phyloP scores from a whole-genome alignment of 2,329 filamentous ascomycete species.

The Hymenotorrendiella dingleyae region DNA sequence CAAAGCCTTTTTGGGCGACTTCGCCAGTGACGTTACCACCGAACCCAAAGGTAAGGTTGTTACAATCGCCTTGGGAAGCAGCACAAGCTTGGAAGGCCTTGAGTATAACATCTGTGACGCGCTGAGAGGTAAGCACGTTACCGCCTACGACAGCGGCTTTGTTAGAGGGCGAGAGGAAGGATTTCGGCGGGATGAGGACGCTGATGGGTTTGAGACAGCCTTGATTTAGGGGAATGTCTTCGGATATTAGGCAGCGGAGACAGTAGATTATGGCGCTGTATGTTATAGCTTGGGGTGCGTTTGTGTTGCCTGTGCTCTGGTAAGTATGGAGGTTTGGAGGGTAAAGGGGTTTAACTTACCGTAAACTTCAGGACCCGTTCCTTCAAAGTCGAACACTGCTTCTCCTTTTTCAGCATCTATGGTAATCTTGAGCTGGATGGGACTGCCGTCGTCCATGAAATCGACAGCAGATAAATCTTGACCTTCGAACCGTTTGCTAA shows the following conservation, averaged over 20 bases:
- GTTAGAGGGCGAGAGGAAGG: conserved; percentile 69
- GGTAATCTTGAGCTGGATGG: conserved; percentile 67
- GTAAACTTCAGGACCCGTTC: conserved; percentile 71
- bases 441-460: conserved; percentile 82
- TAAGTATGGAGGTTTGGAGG: neutral
- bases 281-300: conserved; percentile 75
- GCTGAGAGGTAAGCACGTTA: conserved; percentile 74
- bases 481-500: conserved; percentile 63
- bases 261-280: conserved; percentile 85
- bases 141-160: conserved; percentile 77
- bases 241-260: conserved; percentile 70
- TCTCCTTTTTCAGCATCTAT: conserved; percentile 71
- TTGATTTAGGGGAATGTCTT: conserved; percentile 82
- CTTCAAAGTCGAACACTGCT: conserved; percentile 71
- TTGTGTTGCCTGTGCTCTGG: conserved; percentile 60
- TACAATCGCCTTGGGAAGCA: conserved; percentile 73
- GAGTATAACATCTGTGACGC: conserved; percentile 78
- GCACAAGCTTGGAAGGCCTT: conserved; percentile 75
- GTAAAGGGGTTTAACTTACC: neutral
- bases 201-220: conserved; percentile 74
- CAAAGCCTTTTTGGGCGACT: conserved; percentile 61
- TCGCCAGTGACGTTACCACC: conserved; percentile 49
- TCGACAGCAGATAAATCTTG: conserved; percentile 69
- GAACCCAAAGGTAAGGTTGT: conserved; percentile 81
- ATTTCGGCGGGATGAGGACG: conserved; percentile 65